A percentile compares a stretch with the other conserved stretches of the same genome.
Evolutionary conservation across 768 basidiomycete species (phyloP).

Genomic region (Amanita muscaria): DNA sequence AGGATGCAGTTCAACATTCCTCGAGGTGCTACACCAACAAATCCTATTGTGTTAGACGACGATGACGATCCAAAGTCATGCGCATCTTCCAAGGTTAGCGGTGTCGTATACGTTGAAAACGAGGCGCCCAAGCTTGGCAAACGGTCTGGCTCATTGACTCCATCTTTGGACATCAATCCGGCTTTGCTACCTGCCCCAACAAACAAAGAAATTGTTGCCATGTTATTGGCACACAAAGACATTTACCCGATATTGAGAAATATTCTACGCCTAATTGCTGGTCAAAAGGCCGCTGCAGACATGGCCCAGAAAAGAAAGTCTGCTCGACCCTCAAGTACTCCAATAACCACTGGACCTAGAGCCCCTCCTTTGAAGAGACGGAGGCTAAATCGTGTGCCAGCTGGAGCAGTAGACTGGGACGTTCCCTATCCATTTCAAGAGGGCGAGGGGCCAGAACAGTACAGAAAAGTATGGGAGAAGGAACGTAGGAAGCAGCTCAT

Average conservation of each 20-base stretch:
- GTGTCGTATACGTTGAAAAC: slow-evolving; percentile 2
- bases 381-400: slow-evolving; percentile 59
- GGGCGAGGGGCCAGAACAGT: slow-evolving; percentile 66
- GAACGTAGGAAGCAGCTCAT: slow-evolving; percentile 56
- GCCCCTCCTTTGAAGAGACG: slow-evolving; percentile 42
- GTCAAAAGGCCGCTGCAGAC: slow-evolving; percentile 16
- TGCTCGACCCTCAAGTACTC: neutral
- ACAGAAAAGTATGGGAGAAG: slow-evolving; percentile 54
- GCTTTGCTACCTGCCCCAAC: slow-evolving; percentile 38
- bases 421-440: slow-evolving; percentile 68
- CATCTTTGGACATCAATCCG: slow-evolving; percentile 27
- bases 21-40: slow-evolving; percentile 44
- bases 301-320: neutral
- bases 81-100: neutral
- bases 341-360: neutral
- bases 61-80: slow-evolving; percentile 20
- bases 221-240: slow-evolving; percentile 55
- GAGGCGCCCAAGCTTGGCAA: slow-evolving; percentile 11
- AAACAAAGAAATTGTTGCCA: slow-evolving; percentile 49
- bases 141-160: slow-evolving; percentile 11
- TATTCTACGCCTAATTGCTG: slow-evolving; percentile 48
- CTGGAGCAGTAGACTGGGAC: slow-evolving; percentile 77
- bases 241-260: slow-evolving; percentile 58
- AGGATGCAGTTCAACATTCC: slow-evolving; percentile 26
- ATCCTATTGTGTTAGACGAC: slow-evolving; percentile 70